Evolutionary conservation across 78 protist species (phyloP), one percentile per base, ranked within the genome.

Genomic region (Dictyostelium intermedium): DNA sequence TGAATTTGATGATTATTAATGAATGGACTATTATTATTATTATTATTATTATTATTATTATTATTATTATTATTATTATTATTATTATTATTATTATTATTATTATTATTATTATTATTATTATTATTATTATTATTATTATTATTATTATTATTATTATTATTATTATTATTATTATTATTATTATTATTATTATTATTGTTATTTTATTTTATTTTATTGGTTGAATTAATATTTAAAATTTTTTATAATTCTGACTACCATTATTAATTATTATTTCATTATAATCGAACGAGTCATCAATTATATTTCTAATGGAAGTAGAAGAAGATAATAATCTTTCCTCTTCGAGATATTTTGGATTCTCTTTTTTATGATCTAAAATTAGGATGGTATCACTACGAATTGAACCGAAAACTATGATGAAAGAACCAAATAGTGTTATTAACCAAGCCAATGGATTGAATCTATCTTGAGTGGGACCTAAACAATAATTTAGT

Each of bases 401-500:
- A 13, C 85, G 13, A 41, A 87, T 87, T 7, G 85, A 23, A 43
- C 93, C 85, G 27, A 77, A 87, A 3, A 87, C 43, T 2, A 87
- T 39, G 11, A 87, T 87, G 20, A 79, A 87, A 1, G 93, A 77
- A 27, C 93, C 93, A 34, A 87, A 14, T 10, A 87, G 20, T 11
- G 84, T 72, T 1, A 87, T 34, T 18, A 87, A n/a, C 84, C 85
- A 87, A 18, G 70, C 18, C 41, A 41, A 39, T 39, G 85, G 85
- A 63, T 87, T 77, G 27, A 61, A 87, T 2, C 6, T 35, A 30
- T 87, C 14, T 61, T 87, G 93, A 27, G 23, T 41, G 9, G 85
- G 69, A 34, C 85, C 93, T 20, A 87, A 53, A 61, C 93, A 87
- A 61, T 87, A 87, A 56, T 87, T 78, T 32, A 87, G 79, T 27